These are phyloP conservation scores for Petunia secreta DNA, from an alignment of 257 asterid genomes.

Conservation along the genomic window DNA sequence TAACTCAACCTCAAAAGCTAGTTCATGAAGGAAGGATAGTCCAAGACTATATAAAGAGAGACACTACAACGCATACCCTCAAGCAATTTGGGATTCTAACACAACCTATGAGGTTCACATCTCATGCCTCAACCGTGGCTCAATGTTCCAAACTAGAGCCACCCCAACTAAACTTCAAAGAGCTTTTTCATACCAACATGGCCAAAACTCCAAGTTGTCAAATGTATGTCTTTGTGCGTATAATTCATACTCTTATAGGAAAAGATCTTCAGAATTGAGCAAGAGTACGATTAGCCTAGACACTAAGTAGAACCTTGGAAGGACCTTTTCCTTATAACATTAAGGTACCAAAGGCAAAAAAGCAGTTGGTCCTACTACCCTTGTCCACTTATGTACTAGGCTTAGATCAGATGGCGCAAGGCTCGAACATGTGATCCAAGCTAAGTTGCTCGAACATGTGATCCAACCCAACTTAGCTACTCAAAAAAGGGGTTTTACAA, in stretches of 20 bases:
- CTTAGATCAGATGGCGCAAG: too few relatives aligned
- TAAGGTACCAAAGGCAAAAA: background rate
- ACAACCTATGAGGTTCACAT: slow-evolving; percentile 19
- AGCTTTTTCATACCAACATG: background rate
- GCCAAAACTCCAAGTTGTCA: background rate
- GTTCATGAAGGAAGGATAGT: background rate
- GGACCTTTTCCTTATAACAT: background rate
- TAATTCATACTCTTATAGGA: background rate
- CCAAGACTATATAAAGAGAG: background rate
- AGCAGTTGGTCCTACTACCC: background rate
- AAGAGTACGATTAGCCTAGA: background rate
- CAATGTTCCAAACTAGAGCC: background rate
- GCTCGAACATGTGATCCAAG: too few relatives aligned
- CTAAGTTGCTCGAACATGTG: background rate
- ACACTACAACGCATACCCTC: background rate
- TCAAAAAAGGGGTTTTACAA: background rate
- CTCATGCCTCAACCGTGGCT: background rate
- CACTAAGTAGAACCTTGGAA: background rate
- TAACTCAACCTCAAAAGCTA: slow-evolving; percentile 11
- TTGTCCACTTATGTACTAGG: too few relatives aligned
- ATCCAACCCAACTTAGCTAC: background rate
- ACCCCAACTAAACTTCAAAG: background rate
- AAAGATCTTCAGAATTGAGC: background rate
- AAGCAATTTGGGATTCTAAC: slow-evolving; percentile 7
- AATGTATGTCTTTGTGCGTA: background rate